Evolutionary conservation across 768 basidiomycete genomes (phyloP).

Genomic region (Tulasnella sp.): DNA sequence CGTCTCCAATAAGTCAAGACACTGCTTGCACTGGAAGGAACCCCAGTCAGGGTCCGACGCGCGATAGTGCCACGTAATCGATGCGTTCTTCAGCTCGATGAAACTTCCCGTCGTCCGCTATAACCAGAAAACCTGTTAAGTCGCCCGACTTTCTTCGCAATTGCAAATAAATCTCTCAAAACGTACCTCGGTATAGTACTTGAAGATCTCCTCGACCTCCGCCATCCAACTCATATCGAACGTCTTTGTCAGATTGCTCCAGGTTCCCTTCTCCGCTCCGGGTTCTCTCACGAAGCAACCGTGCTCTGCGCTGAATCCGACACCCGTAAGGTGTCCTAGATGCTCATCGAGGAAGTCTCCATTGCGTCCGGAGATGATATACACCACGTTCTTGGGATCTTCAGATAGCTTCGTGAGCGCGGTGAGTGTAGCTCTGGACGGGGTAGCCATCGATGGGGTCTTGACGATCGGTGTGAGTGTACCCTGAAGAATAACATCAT

Average conservation of each 20-base stretch:
- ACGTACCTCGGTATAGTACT: slow-evolving; percentile 85
- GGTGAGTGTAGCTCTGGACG: slow-evolving; percentile 59
- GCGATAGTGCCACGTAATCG: slow-evolving; percentile 97
- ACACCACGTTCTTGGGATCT: slow-evolving; percentile 86
- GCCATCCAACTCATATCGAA: slow-evolving; percentile 97
- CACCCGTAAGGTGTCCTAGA: slow-evolving; percentile 66
- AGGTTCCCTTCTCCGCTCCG: slow-evolving; percentile 40
- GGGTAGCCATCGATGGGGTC: slow-evolving; percentile 76
- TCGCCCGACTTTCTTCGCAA: neutral
- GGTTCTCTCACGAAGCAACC: slow-evolving; percentile 83
- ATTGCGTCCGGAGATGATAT: slow-evolving; percentile 96
- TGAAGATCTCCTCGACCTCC: slow-evolving; percentile 92
- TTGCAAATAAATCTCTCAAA: neutral
- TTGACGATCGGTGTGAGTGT: slow-evolving; percentile 97
- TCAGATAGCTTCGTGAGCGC: slow-evolving; percentile 60
- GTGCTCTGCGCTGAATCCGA: slow-evolving; percentile 95
- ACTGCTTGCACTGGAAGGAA: slow-evolving; percentile 90
- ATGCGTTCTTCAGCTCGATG: slow-evolving; percentile 95
- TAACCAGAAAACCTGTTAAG: neutral
- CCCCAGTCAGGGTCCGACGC: slow-evolving; percentile 93
- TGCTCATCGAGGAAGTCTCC: slow-evolving; percentile 85
- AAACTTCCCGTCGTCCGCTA: slow-evolving; percentile 88
- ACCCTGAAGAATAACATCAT: slow-evolving; percentile 42
- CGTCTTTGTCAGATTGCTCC: slow-evolving; percentile 82
- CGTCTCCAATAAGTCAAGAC: slow-evolving; percentile 91